Evolutionary conservation across 1,284 basidiomycete genomes (phyloP).

Genomic region (Porodaedalea pini): DNA sequence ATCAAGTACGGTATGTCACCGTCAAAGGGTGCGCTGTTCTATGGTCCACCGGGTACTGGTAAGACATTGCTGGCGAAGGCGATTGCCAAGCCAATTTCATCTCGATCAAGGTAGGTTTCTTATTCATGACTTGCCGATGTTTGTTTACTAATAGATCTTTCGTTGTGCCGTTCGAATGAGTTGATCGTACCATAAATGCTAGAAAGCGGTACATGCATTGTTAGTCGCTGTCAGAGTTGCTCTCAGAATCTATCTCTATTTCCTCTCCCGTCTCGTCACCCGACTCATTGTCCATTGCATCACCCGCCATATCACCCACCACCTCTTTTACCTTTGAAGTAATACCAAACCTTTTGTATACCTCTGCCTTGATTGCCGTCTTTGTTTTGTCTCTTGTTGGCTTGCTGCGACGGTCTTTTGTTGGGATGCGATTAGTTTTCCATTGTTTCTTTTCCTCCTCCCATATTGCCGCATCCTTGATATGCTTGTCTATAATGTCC

Average conservation of each 20-base stretch:
- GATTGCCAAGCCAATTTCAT: conserved; percentile 99
- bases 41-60: conserved; percentile 95
- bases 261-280: background rate
- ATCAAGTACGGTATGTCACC: conserved; percentile 99
- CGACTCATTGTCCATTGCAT: background rate
- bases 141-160: too few relatives aligned
- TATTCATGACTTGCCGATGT: too few relatives aligned
- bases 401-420: background rate
- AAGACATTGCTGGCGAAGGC: conserved; percentile 94
- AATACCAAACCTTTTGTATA: background rate
- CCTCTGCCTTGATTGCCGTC: too few relatives aligned
- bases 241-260: background rate
- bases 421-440: background rate
- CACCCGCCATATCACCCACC: background rate
- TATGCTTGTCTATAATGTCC: background rate
- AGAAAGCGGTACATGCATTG: too few relatives aligned
- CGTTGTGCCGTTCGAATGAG: too few relatives aligned
- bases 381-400: background rate
- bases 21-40: conserved; percentile 97
- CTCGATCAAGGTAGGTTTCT: conserved; percentile 78
- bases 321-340: background rate
- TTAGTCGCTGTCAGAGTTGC: too few relatives aligned
- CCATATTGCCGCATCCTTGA: background rate
- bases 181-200: too few relatives aligned
- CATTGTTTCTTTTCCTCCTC: background rate